phyloP scores from a whole-genome alignment of 1,284 basidiomycete genomes.

The Singerocomus rubriflavus region DNA sequence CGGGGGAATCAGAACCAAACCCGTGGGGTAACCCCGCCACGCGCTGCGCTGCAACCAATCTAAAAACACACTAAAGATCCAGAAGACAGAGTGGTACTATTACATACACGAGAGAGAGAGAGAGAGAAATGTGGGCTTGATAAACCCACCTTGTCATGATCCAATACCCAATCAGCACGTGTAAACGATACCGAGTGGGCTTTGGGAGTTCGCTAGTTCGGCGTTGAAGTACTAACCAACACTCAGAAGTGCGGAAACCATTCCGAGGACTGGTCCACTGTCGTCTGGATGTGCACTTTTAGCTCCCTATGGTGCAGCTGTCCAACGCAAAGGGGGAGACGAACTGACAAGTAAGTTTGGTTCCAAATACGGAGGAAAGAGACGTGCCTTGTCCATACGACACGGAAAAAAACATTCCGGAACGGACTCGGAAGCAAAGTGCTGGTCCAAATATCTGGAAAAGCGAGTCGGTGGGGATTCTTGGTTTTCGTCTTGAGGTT shows the following conservation, averaged over 20 bases:
- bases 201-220: no score
- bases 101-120: background rate
- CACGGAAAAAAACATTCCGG: background rate
- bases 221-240: background rate
- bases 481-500: constrained; percentile 35
- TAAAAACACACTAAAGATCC: background rate
- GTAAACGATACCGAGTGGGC: no score
- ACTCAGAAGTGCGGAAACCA: background rate
- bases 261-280: constrained; percentile 9
- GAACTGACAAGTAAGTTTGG: background rate
- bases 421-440: background rate
- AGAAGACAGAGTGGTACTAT: background rate
- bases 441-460: constrained; percentile 22
- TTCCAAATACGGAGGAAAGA: no score
- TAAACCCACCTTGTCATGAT: no score
- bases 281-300: constrained; percentile 11
- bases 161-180: no score
- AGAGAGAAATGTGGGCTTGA: no score
- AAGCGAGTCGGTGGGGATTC: constrained; percentile 43
- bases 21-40: no score
- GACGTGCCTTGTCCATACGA: constrained; percentile 5
- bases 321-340: background rate
- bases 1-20: no score
- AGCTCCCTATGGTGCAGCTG: background rate
- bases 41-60: background rate